Conservation (phyloP, 768 basidiomycete species). For the Dioszegia crocea region DNA sequence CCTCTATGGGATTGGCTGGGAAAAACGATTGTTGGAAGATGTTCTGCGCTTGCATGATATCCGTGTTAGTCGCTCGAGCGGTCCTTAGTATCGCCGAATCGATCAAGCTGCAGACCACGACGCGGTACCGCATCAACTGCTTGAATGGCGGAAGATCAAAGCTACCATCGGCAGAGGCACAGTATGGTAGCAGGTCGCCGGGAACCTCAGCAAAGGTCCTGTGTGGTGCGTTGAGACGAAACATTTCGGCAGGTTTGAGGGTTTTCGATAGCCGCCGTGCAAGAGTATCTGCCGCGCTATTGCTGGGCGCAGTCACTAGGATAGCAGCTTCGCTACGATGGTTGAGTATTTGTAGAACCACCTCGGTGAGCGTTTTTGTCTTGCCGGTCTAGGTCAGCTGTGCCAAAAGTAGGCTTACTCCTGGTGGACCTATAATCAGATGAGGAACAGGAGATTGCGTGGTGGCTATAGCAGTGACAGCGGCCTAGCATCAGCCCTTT, state of each 20-base stretch:
- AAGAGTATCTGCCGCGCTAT: slow-evolving; percentile 50
- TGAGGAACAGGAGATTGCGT: slow-evolving; percentile 33
- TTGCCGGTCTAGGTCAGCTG: slow-evolving; percentile 26
- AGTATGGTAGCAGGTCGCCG: slow-evolving; percentile 19
- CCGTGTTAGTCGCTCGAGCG: slow-evolving; percentile 37
- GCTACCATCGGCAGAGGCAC: slow-evolving; percentile 16
- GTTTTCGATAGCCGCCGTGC: slow-evolving; percentile 34
- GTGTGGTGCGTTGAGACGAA: slow-evolving; percentile 45
- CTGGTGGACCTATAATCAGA: slow-evolving; percentile 49
- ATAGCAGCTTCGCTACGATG: slow-evolving; percentile 33
- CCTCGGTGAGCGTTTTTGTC: slow-evolving; percentile 45
- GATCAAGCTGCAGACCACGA: slow-evolving; percentile 42
- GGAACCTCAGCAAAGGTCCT: slow-evolving; percentile 50
- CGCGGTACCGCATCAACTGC: slow-evolving; percentile 37
- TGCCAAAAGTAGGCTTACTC: slow-evolving; percentile 17
- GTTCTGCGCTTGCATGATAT: slow-evolving; percentile 36
- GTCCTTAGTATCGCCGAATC: slow-evolving; percentile 44
- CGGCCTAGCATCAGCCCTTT: neutral
- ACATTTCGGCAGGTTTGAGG: slow-evolving; percentile 26
- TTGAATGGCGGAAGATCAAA: slow-evolving; percentile 34
- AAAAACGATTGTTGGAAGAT: slow-evolving; percentile 13
- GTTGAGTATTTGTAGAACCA: slow-evolving; percentile 44
- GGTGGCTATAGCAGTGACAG: slow-evolving; percentile 21
- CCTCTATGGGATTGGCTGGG: slow-evolving; percentile 7
- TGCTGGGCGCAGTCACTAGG: slow-evolving; percentile 48